Evolutionary conservation across 2,329 filamentous ascomycete genomes (phyloP).

Genomic region (Blumeria hordei): DNA sequence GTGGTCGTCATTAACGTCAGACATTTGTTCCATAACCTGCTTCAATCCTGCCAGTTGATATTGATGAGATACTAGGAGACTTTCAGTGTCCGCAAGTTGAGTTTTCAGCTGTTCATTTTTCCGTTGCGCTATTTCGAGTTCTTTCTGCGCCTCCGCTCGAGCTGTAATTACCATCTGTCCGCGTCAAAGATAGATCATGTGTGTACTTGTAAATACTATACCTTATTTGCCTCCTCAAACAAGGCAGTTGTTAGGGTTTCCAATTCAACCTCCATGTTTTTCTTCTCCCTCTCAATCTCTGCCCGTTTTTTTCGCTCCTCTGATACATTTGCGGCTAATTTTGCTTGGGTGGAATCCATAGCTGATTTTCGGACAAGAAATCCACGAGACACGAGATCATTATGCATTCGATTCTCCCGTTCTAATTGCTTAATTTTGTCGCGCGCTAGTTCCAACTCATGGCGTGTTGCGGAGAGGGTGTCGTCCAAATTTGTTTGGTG

Average conservation of each 20-base stretch:
- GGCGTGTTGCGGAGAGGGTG: slow-evolving; percentile 54
- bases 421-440: slow-evolving; percentile 47
- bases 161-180: slow-evolving; percentile 80
- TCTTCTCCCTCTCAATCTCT: slow-evolving; percentile 54
- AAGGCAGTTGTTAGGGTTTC: slow-evolving; percentile 75
- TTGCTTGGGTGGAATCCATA: slow-evolving; percentile 46
- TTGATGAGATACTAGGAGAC: slow-evolving; percentile 67
- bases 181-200: slow-evolving; percentile 31
- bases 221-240: slow-evolving; percentile 94
- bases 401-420: slow-evolving; percentile 31
- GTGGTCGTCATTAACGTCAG: slow-evolving; percentile 45
- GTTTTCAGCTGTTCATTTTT: slow-evolving; percentile 71
- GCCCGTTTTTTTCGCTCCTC: slow-evolving; percentile 42
- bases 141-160: slow-evolving; percentile 66
- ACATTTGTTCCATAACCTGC: slow-evolving; percentile 73
- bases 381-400: slow-evolving; percentile 44
- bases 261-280: slow-evolving; percentile 73
- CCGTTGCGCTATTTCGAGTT: slow-evolving; percentile 57
- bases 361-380: slow-evolving; percentile 52
- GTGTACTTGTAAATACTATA: slow-evolving; percentile 31
- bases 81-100: slow-evolving; percentile 70
- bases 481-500: slow-evolving; percentile 85
- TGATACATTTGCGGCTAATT: slow-evolving; percentile 30
- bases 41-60: slow-evolving; percentile 86
- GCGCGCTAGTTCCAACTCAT: slow-evolving; percentile 55